Base-by-base conservation (phyloP, 208 protist species). In the Acanthamoeba healyi region DNA sequence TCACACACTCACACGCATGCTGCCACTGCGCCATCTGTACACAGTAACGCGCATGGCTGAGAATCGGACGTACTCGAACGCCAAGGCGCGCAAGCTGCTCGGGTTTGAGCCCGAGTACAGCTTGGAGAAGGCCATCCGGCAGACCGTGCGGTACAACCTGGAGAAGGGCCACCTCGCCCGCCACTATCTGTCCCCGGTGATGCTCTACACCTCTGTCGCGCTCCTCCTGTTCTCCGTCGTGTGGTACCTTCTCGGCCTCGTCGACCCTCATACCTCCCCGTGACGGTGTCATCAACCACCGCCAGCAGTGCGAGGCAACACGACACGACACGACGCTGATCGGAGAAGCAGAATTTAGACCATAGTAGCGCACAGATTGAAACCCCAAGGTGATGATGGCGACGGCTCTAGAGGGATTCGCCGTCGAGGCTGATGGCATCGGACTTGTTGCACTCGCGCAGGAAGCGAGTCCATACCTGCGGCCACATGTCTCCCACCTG, bases 101-200 rank as follows among this genome's bases (percentile, higher is more conserved):
- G 82, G 82, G n/a, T 90, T 63, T 15, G 36, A 19, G 34, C 82
- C 82, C 24, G 22, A 5, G 32, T 89, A 89, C 38, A 26, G 29
- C 24, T 14, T 90, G 22, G 58, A 63, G 82, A 22, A 90, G 36
- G 82, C 82, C 82, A 90, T 90, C 22, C 82, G 58, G 22, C 82
- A 90, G 34, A 90, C 82, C 4, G 58, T 90, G 49, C 54, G 58
- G n/a, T 70, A 90, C 58, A 72, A 90, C 58, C 24, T 90, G n/a
- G 82, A 38, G 24, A 65, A 63, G 58, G 82, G 54, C 19, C 54
- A 70, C 82, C 4, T 90, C 54, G 34, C 49, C 19, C 82, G 82
- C 22, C 58, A 90, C 38, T 10, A 26, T 26, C 2, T 90, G 15
- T 90, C 82, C 32, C 82, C 82, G 38, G 49, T 90, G 4, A 24